Evolutionary conservation across 164 flowering plant genomes (phyloP).

Genomic region (Liquidambar formosana): DNA sequence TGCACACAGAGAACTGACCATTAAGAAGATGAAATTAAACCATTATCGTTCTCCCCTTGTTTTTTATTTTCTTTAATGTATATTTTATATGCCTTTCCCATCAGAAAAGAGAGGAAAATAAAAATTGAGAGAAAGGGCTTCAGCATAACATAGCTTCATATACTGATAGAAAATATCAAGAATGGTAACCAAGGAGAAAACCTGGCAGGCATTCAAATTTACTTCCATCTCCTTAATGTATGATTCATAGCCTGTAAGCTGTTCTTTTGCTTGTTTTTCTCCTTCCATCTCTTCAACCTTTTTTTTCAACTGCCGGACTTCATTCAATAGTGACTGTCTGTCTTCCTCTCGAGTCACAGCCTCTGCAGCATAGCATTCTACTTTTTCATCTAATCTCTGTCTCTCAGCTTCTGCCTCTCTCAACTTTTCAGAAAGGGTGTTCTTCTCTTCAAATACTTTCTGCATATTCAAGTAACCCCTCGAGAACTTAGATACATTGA

Average conservation of each 20-base stretch:
- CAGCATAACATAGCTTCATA: not conserved
- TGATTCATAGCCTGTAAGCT: not conserved
- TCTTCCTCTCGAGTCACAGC: not conserved
- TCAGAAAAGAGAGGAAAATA: too few relatives aligned
- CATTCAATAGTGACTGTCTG: not conserved
- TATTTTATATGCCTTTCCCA: too few relatives aligned
- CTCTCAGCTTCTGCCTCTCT: not conserved
- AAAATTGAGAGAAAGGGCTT: not conserved
- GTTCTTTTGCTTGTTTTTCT: not conserved
- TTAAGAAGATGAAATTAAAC: too few relatives aligned
- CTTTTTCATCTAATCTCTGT: not conserved
- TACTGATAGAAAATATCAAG: not conserved
- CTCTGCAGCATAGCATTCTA: not conserved
- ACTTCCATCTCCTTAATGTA: not conserved
- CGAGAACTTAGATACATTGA: not conserved
- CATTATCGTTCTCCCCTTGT: too few relatives aligned
- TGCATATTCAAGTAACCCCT: not conserved
- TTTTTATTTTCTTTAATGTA: too few relatives aligned
- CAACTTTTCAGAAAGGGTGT: not conserved
- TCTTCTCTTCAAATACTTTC: not conserved
- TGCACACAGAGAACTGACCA: too few relatives aligned
- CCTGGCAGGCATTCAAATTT: not conserved
- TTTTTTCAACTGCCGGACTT: not conserved
- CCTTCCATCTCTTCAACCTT: not conserved
- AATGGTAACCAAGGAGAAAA: not conserved